A percentile compares a stretch with the other conserved stretches of the same genome.
Conservation (phyloP, 257 asterid genomes). For the Solanum peruvianum region DNA sequence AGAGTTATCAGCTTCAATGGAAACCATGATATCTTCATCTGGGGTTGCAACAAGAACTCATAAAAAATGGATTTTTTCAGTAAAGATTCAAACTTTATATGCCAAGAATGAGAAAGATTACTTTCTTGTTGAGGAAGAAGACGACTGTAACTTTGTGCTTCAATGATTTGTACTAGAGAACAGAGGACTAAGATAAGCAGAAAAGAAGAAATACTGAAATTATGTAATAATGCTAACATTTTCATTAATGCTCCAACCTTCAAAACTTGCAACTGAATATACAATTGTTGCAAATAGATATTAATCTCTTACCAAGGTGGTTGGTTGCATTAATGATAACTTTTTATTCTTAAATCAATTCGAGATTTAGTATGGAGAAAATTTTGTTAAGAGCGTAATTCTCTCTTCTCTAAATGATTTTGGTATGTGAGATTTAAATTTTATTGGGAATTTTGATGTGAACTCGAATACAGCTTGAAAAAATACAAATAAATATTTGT, state of each 20-base stretch:
- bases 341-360: too few relatives aligned
- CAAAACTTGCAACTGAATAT: not conserved
- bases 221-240: not conserved
- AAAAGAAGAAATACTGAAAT: not conserved
- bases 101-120: not conserved
- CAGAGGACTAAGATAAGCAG: not conserved
- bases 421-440: not conserved
- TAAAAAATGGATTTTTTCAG: not conserved
- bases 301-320: not conserved
- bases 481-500: too few relatives aligned
- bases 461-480: too few relatives aligned
- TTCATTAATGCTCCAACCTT: not conserved
- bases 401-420: too few relatives aligned
- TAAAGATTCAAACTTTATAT: not conserved
- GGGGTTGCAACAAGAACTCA: not conserved
- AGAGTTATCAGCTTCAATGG: not conserved
- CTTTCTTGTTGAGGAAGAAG: not conserved
- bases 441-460: too few relatives aligned
- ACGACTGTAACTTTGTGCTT: not conserved
- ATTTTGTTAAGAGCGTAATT: too few relatives aligned
- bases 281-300: not conserved
- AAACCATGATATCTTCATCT: not conserved
- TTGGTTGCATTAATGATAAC: too few relatives aligned
- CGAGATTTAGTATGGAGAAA: fast-evolving
- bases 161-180: not conserved